phyloP scores from a whole-genome alignment of 495 filamentous ascomycete genomes.

The Aspergillus baeticus region DNA sequence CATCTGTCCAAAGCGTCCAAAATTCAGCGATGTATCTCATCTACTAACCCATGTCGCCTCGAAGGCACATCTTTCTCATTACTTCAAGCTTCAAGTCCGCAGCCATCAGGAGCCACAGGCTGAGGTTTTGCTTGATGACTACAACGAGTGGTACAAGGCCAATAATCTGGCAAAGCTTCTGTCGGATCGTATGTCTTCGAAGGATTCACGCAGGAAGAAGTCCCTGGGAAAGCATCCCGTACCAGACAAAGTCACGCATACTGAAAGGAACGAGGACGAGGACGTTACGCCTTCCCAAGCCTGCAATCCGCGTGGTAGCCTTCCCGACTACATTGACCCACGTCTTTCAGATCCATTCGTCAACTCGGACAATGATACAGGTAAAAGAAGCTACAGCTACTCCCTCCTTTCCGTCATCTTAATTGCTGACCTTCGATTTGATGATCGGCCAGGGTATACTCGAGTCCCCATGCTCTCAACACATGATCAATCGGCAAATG shows the following conservation, averaged over 20 bases:
- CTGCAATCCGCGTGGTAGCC: neutral
- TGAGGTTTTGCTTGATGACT: conserved; percentile 51
- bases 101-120: conserved; percentile 55
- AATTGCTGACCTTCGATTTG: neutral
- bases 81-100: conserved; percentile 69
- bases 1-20: conserved; percentile 73
- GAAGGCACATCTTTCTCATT: conserved; percentile 76
- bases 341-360: conserved; percentile 27
- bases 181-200: conserved; percentile 64
- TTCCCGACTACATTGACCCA: conserved; percentile 36
- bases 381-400: neutral
- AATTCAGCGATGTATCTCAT: conserved; percentile 85
- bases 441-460: neutral
- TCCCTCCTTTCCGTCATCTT: conserved; percentile 2
- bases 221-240: conserved; percentile 17
- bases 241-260: conserved; percentile 5
- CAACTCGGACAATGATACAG: neutral
- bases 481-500: neutral
- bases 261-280: conserved; percentile 4
- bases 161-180: conserved; percentile 49
- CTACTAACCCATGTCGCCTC: conserved; percentile 84
- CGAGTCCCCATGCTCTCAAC: neutral
- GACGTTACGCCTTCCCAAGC: neutral
- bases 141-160: conserved; percentile 67
- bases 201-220: conserved; percentile 60